Base-by-base conservation (phyloP, 2,329 filamentous ascomycete genomes). In the Fragosphaeria purpurea region DNA sequence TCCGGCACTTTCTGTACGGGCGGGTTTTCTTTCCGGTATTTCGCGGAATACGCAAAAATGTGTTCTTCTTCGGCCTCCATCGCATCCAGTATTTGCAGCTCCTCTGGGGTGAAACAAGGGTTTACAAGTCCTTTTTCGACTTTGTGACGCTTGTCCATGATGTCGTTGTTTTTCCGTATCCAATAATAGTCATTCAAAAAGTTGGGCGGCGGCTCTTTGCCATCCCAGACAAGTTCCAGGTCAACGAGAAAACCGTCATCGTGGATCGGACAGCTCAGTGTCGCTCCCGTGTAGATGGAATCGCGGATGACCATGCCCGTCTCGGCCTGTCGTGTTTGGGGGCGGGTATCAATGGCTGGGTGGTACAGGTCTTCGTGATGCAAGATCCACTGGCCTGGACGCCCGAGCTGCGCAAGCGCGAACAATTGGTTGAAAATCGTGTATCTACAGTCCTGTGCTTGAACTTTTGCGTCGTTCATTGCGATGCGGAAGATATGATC, bases 291-390 rank as follows among this genome's bases (percentile, higher is more conserved):
- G 11, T 34, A 44, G 11, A 11, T 5, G 1, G 22, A n/a, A 30
- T 44, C 33, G 10, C 33, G 49, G 12, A 51, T 47, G 7, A 40
- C 38, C 40, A 47, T n/a, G 10, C 44, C 38, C 8, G 10, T 8
- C 35, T n/a, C 33, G 6, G 38, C 4, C 11, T n/a, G 7, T 41
- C 48, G 48, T 13, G 40, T 44, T 5, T 47, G 39, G 11, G 49
- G 49, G 7, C 49, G 49, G 4, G 49, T 47, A n/a, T 51, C 49
- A 35, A 51, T 44, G 40, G 9, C 30, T 4, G 49, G 49, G 32
- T 51, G 49, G 9, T 44, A 51, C n/a, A 51, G 44, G 2, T 51
- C 44, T n/a, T 44, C 44, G 33, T 51, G 9, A 44, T 51, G 49
- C 8, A 51, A n/a, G 30, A 51, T 41, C 49, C 49, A 51, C 8